A percentile compares a stretch with the other conserved stretches of the same genome.
phyloP scores from a whole-genome alignment of 352 stramenopile genomes.

The Phytophthora hybrid region DNA sequence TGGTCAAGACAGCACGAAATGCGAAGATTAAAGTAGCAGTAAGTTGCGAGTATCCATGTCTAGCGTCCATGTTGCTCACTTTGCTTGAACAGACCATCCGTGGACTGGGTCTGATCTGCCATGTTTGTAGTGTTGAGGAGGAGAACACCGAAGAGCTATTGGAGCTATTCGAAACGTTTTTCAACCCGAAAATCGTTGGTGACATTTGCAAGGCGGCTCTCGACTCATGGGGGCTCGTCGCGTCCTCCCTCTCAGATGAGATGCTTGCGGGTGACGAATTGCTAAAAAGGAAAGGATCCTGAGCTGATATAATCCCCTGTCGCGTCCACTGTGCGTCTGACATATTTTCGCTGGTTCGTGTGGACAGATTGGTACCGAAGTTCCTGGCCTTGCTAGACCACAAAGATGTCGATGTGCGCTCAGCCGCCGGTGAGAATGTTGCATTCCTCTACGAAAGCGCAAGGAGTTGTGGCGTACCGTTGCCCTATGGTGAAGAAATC shows the following conservation, averaged over 20 bases:
- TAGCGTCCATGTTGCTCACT: not conserved
- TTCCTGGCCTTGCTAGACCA: conserved; percentile 82
- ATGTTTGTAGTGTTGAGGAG: conserved; percentile 80
- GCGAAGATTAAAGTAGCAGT: conserved; percentile 75
- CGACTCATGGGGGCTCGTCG: conserved; percentile 78
- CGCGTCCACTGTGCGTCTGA: not conserved
- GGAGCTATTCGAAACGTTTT: conserved; percentile 70
- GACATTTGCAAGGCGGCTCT: conserved; percentile 73
- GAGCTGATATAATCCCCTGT: not conserved
- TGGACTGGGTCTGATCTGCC: conserved; percentile 77
- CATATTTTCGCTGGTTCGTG: not conserved
- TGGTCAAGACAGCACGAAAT: conserved; percentile 73
- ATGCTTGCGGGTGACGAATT: conserved; percentile 59
- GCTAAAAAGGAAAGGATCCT: conserved; percentile 57
- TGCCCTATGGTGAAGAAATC: conserved; percentile 74
- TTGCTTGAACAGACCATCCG: conserved; percentile 58
- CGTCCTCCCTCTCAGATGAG: conserved; percentile 67
- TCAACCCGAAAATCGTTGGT: conserved; percentile 69
- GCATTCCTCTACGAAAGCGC: conserved; percentile 82
- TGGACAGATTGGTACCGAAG: conserved; percentile 65
- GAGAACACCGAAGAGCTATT: conserved; percentile 80
- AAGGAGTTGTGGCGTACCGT: conserved; percentile 51
- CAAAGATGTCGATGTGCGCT: conserved; percentile 83
- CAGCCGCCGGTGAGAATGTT: conserved; percentile 86
- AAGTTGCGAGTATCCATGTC: conserved; percentile 7